Evolutionary conservation across 768 basidiomycete genomes (phyloP).

Genomic region (Boletellus emodensis): DNA sequence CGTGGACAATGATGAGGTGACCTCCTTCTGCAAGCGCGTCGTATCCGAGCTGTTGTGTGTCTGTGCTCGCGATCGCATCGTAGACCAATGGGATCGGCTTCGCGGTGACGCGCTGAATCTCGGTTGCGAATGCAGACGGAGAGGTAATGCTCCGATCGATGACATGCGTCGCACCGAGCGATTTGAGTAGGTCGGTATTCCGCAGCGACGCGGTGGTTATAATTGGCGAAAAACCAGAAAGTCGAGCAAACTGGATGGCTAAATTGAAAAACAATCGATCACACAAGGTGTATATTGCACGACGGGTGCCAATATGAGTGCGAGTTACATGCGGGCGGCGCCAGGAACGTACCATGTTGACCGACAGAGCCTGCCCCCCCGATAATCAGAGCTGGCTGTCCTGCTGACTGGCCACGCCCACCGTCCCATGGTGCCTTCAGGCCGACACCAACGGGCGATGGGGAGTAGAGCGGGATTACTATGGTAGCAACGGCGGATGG

Average conservation of each 20-base stretch:
- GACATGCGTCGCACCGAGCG: constrained; percentile 37
- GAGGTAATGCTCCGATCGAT: constrained; percentile 26
- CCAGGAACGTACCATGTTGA: constrained; percentile 30
- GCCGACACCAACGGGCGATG: constrained; percentile 24
- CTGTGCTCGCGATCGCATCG: constrained; percentile 27
- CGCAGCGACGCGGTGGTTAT: constrained; percentile 38
- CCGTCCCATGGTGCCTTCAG: constrained; percentile 35
- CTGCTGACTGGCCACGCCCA: constrained; percentile 27
- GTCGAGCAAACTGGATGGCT: constrained; percentile 34
- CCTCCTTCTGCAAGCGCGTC: constrained; percentile 33
- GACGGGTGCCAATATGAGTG: too few relatives aligned
- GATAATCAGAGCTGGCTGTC: constrained; percentile 34
- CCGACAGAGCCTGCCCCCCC: constrained; percentile 39
- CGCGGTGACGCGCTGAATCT: constrained; percentile 9
- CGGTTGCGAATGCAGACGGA: constrained; percentile 15
- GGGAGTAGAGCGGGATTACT: constrained; percentile 31
- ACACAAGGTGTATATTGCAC: too few relatives aligned
- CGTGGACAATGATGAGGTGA: constrained; percentile 15
- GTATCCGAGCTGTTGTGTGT: constrained; percentile 34
- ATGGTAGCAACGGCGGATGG: constrained; percentile 32
- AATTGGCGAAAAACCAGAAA: constrained; percentile 36
- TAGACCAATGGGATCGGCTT: constrained; percentile 11
- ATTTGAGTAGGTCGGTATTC: constrained; percentile 31
- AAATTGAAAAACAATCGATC: too few relatives aligned
- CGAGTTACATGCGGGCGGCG: not conserved